These are phyloP conservation scores for Boletales sp. DNA, from an alignment of 768 basidiomycete genomes.

Conservation along the genomic window DNA sequence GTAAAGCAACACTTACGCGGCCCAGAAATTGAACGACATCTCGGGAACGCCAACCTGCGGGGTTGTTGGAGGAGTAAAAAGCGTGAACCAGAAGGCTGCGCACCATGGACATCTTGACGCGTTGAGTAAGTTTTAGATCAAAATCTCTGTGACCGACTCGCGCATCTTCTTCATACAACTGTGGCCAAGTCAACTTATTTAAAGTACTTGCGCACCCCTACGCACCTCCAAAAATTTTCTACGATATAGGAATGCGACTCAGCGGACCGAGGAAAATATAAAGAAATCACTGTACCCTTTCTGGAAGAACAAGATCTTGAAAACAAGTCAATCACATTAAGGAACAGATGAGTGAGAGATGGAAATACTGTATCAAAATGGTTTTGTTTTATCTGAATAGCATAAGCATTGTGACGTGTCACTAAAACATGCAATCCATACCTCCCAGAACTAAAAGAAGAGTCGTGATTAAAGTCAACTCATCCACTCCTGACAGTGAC, in stretches of 20 bases:
- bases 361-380: constrained; percentile 84
- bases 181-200: background rate
- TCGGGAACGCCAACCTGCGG: constrained; percentile 91
- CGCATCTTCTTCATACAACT: constrained; percentile 95
- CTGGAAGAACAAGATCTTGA: constrained; percentile 90
- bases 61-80: background rate
- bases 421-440: constrained; percentile 27
- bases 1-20: constrained; percentile 53
- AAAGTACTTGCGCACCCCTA: background rate
- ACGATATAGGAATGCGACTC: constrained; percentile 13
- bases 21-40: constrained; percentile 89
- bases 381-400: constrained; percentile 85
- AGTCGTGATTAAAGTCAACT: background rate
- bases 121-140: constrained; percentile 84
- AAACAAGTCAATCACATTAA: constrained; percentile 15
- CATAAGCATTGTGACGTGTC: constrained; percentile 3
- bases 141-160: constrained; percentile 91
- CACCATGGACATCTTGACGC: constrained; percentile 99
- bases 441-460: constrained; percentile 66
- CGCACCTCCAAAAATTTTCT: constrained; percentile 80
- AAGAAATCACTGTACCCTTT: constrained; percentile 64
- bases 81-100: constrained; percentile 8
- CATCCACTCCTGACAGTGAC: constrained; percentile 1
- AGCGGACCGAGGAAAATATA: background rate
- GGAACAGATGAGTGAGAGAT: background rate